Evolutionary conservation across 2,329 filamentous ascomycete species (phyloP), one percentile per base, ranked within the genome.

Genomic region (Elsinoe perseae): DNA sequence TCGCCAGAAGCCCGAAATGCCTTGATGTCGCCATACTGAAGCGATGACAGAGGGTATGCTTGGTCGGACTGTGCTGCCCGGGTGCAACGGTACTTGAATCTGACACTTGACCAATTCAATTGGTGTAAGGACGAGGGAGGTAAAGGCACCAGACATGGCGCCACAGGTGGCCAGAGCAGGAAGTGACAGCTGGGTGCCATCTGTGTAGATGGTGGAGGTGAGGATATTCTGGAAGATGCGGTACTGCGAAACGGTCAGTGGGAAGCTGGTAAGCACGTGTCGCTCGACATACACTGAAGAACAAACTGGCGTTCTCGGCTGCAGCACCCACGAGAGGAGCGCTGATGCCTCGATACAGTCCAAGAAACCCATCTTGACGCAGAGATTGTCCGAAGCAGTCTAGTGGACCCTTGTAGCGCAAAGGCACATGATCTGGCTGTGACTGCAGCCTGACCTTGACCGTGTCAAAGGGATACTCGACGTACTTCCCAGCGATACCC

Each of bases 91-190:
- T 0, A 92, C 91, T 70, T 98, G 93, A 74, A 98, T 95, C 73
- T 93, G 95, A 80, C 93, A 98, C 74, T 98, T 98, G 68, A 98
- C 87, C 54, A 98, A 81, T 73, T 98, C 93, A 62, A 98, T 89
- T 0, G 93, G 93, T 0, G 93, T 98, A 60, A 98, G 81, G 28
- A 95, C 83, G 48, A 96, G 79, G 0, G 89, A 95, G 0, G 93
- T 95, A 65, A 95, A 87, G 36, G 87, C 86, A 30, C 93, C 93
- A 1, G 91, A 86, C 57, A 89, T 85, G 50, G 88, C 92, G 46
- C 93, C 93, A 16, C 89, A 95, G 53, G 83, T 74, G 69, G 89
- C 81, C 14, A 97, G 78, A 1, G 84, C 85, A 1, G 80, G 73
- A n/a, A 96, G 80, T 0, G 90, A 85, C 1, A 97, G 75, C 0